A percentile compares a stretch with the other conserved stretches of the same genome.
phyloP scores from a whole-genome alignment of 805 yeast species.

The Yamadazyma sp. region DNA sequence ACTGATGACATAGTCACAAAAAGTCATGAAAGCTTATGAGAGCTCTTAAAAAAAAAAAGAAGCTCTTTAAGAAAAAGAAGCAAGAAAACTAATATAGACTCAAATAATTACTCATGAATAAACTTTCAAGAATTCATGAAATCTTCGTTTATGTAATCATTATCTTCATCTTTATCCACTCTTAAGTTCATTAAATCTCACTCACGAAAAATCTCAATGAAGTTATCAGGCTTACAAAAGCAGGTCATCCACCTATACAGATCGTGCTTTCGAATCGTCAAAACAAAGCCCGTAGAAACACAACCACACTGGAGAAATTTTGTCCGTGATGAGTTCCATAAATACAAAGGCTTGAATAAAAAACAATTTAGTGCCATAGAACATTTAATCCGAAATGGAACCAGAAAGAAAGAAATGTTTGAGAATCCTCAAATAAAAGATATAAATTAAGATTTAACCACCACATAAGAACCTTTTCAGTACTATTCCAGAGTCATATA shows the following conservation, averaged over 20 bases:
- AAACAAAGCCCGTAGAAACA: conserved; percentile 47
- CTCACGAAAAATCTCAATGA: conserved; percentile 5
- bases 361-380: conserved; percentile 85
- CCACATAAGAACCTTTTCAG: too few species aligned
- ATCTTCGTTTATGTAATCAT: too few species aligned
- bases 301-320: conserved; percentile 42
- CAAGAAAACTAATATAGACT: too few species aligned
- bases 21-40: too few species aligned
- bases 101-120: too few species aligned
- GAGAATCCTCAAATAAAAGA: conserved; percentile 70
- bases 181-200: too few species aligned
- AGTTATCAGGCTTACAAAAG: conserved; percentile 42
- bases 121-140: too few species aligned
- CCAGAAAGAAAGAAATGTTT: conserved; percentile 67
- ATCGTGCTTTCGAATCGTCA: conserved; percentile 42
- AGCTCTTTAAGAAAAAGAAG: too few species aligned
- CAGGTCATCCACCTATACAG: conserved; percentile 52
- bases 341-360: conserved; percentile 55
- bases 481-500: too few species aligned
- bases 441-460: conserved; percentile 46
- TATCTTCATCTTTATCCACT: too few species aligned
- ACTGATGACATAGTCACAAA: too few species aligned
- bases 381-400: conserved; percentile 75
- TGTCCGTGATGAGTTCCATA: conserved; percentile 60
- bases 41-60: too few species aligned